Percentiles rank a stretch among this genome's conserved stretches.
Evolutionary conservation across 2,329 filamentous ascomycete genomes (phyloP).

Genomic region (Cryphonectria naterciae): DNA sequence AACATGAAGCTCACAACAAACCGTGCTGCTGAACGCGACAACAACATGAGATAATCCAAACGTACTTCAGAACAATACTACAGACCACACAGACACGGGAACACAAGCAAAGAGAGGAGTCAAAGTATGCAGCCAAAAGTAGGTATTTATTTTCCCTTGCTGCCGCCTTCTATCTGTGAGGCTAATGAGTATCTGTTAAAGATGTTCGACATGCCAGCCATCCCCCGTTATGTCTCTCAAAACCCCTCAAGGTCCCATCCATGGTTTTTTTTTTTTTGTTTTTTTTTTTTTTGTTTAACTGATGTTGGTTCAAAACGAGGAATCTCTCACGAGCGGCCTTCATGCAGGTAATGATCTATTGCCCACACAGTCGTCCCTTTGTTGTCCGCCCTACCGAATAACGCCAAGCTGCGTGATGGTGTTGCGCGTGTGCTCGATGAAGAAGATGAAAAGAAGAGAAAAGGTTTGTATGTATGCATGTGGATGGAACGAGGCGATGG

Average conservation of each 20-base stretch:
- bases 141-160: not conserved
- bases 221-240: slow-evolving; percentile 10
- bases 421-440: slow-evolving; percentile 11
- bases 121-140: not conserved
- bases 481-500: slow-evolving; percentile 12
- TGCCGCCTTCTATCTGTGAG: not conserved
- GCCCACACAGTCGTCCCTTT: not conserved
- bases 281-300: not conserved
- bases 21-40: not conserved
- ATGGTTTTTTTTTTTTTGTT: slow-evolving; percentile 1
- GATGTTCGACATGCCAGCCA: slow-evolving; percentile 17
- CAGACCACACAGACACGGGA: not conserved
- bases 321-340: slow-evolving; percentile 14
- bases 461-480: slow-evolving; percentile 11
- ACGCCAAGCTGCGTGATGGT: not conserved
- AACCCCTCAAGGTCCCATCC: not conserved
- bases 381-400: not conserved
- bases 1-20: not conserved
- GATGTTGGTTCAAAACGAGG: slow-evolving; percentile 15
- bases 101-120: not conserved
- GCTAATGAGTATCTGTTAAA: slow-evolving; percentile 15
- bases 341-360: not conserved
- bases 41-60: too few species aligned
- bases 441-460: slow-evolving; percentile 14
- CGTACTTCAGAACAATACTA: too few species aligned